Evolutionary conservation across 331 rosid genomes (phyloP).

Genomic region (Cydonia oblonga): DNA sequence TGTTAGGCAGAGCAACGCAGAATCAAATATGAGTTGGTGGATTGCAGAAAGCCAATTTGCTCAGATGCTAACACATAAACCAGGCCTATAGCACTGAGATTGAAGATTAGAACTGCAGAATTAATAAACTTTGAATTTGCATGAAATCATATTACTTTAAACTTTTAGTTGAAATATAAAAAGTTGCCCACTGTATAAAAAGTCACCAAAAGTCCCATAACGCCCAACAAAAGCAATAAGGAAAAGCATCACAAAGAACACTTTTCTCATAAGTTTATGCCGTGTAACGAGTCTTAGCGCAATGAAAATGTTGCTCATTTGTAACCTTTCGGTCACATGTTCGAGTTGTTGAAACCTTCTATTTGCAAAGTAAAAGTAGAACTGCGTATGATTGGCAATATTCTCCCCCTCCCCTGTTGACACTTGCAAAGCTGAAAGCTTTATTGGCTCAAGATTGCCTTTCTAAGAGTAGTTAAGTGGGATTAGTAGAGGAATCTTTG

Average conservation of each 20-base stretch:
- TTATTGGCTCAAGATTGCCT: too few relatives aligned
- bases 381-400: rapidly evolving
- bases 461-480: background rate
- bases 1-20: background rate
- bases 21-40: slow-evolving; percentile 13
- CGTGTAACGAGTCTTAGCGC: rapidly evolving
- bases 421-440: too few relatives aligned
- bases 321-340: rapidly evolving
- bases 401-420: too few relatives aligned
- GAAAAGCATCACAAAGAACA: slow-evolving; percentile 20
- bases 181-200: background rate
- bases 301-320: rapidly evolving
- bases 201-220: slow-evolving; percentile 2
- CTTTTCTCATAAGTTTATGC: slow-evolving; percentile 17
- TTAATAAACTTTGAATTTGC: slow-evolving; percentile 10
- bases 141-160: background rate
- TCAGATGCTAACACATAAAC: background rate
- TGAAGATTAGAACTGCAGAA: slow-evolving; percentile 1
- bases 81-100: background rate
- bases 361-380: too few relatives aligned
- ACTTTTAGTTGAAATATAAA: slow-evolving; percentile 15
- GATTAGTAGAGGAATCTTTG: slow-evolving; percentile 33
- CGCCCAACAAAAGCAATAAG: slow-evolving; percentile 13
- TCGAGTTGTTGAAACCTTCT: rapidly evolving
- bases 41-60: background rate